Base-by-base conservation (phyloP, 305 asterid genomes). In the Plantago coronopus region DNA sequence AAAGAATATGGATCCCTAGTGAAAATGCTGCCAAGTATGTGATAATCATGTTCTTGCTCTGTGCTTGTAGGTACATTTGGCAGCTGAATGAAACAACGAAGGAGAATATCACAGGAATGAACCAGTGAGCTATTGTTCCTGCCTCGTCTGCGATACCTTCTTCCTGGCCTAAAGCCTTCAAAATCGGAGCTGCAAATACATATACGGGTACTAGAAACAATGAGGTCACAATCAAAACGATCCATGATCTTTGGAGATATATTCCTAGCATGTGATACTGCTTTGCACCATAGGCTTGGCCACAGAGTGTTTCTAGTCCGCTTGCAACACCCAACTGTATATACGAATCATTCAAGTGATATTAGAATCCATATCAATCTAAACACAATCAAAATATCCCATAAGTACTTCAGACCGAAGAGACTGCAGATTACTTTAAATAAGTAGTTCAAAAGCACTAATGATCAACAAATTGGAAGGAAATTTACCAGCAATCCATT, bases 261-360 rank as follows among this genome's bases (percentile, higher is more conserved):
- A 88, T 38, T 12, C 96, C 96, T 2, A 88, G 87, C 95, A 85
- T 85, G 73, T 80, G 83, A 34, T 83, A 77, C 17, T 85, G 95
- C 53, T 49, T 78, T 27, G 88, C 96, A 11, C 96, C 95, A 29
- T 78, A 88, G 16, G 96, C 85, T 64, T 88, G 96, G 43, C 96
- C 95, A 60, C 91, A 85, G 0, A 85, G 65, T 8, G 95, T 88
- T 76, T 85, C 95, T 63, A 83, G 68, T 64, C 95, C 95, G 67
- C 85, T 88, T 1, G 95, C 89, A 72, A 71, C 76, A 14, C 96
- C 96, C 57, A 85, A 61, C 96, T 88, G 78, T 4, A 51, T 50
- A 56, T 19, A 31, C 49, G 22, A 60, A 57, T 1, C 5, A 49
- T 31, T 20, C 11, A 43, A 14, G 6, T 5, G 16, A 4, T 3